Evolutionary conservation across 2,329 filamentous ascomycete genomes (phyloP), one percentile per base, ranked within the genome.

Genomic region (Fusarium sp.): DNA sequence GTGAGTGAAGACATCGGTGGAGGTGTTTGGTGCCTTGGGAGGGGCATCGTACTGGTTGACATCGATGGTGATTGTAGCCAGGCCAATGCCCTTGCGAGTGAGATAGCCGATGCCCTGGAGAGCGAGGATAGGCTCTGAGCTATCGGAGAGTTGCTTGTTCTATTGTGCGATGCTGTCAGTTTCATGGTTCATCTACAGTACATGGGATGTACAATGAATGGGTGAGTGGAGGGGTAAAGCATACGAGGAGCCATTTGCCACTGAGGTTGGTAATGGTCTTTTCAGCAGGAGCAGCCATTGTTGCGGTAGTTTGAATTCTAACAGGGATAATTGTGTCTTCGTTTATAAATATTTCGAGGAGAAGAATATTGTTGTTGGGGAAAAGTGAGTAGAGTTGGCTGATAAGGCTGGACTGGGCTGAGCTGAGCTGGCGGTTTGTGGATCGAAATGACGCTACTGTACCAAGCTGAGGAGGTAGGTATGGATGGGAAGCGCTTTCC

Each of bases 121-220:
- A 50, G 85, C 76, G 61, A 97, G 89, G 66, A 91, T 86, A 2
- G 88, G 83, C 63, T 94, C 91, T 47, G 89, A 82, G 69, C 85
- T 81, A 79, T 91, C 89, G 62, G 92, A 94, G 71, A 94, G 83
- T 66, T 82, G 80, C 77, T 92, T 91, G 85, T 96, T 94, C 92
- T 95, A 54, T 51, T 50, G 42, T 10, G 34, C 28, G 18, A n/a
- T n/a, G 37, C 11, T 40, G 60, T 67, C 36, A 69, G 59, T 45
- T 26, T 46, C 34, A 23, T 20, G 38, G 40, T 44, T 23, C 40
- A 28, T 15, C 52, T 46, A 36, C 13, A 38, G 11, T 13, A n/a
- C n/a, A 42, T 23, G 23, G 23, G 23, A 23, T 23, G 10, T 18
- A 51, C 38, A 15, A 8, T 20, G 26, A 36, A 8, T 20, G 26